phyloP scores from a whole-genome alignment of 192 early-diverging fungal species.

The Gonapodya sp. region DNA sequence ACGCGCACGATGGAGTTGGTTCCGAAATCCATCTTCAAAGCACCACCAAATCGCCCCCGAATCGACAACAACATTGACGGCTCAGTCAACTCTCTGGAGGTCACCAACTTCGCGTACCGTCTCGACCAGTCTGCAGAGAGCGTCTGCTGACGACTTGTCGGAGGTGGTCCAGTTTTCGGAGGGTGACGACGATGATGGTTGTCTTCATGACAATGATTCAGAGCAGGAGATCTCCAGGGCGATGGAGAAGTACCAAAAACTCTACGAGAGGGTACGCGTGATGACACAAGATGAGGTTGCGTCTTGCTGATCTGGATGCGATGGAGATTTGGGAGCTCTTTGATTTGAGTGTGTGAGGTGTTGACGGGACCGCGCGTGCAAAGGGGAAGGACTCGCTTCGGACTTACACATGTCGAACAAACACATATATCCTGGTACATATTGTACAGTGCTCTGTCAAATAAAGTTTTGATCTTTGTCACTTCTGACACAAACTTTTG shows the following conservation, averaged over 20 bases:
- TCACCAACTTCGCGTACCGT: not conserved
- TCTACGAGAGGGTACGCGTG: not conserved
- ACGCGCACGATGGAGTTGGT: no score
- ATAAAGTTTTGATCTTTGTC: no score
- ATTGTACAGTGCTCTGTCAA: no score
- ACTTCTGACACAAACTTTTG: no score
- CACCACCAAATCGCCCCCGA: not conserved
- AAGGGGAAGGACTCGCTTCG: no score
- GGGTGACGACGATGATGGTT: not conserved
- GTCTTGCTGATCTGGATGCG: no score
- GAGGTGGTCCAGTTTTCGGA: not conserved
- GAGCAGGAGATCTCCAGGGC: not conserved
- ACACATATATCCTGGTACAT: no score
- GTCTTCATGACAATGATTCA: not conserved
- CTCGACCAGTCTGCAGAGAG: not conserved
- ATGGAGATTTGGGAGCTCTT: no score
- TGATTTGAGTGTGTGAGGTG: no score
- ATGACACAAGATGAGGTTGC: no score
- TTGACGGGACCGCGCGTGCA: no score
- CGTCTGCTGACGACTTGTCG: not conserved
- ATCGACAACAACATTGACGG: not conserved
- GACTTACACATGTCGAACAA: no score
- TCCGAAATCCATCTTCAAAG: not conserved
- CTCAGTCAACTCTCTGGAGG: not conserved
- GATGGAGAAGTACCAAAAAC: not conserved